Percentiles rank a stretch among this genome's conserved stretches.
Evolutionary conservation across 176 grass and related monocot genomes (phyloP).

Genomic region (Coix lacrymajobi): DNA sequence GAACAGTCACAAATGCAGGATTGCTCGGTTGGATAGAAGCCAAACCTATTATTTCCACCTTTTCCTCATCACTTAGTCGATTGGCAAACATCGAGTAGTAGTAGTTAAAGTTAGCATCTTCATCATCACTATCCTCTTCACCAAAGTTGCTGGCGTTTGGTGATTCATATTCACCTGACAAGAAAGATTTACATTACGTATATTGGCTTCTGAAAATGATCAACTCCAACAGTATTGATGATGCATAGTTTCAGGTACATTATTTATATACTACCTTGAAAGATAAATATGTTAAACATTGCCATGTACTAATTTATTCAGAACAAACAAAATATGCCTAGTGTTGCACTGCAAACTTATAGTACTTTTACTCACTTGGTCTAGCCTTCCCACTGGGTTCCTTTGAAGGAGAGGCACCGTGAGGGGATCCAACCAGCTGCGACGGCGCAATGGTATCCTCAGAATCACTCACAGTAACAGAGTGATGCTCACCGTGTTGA

Average conservation of each 20-base stretch:
- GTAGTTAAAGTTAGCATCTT: background rate
- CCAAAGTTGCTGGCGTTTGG: slow-evolving; percentile 2
- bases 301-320: background rate
- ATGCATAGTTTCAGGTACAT: background rate
- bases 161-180: slow-evolving; percentile 2
- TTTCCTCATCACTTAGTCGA: slow-evolving; percentile 2
- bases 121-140: slow-evolving; percentile 6
- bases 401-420: background rate
- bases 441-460: background rate
- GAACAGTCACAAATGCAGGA: slow-evolving; percentile 36
- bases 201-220: background rate
- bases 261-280: background rate
- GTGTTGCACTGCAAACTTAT: background rate
- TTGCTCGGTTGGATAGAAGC: slow-evolving; percentile 21
- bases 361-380: slow-evolving; percentile 6
- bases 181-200: background rate
- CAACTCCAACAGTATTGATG: background rate
- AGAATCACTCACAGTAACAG: background rate
- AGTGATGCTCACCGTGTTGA: slow-evolving; percentile 3
- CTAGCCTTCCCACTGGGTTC: background rate
- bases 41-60: background rate
- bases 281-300: background rate
- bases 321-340: background rate
- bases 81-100: background rate
- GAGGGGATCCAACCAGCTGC: background rate